A percentile compares a stretch with the other conserved stretches of the same genome.
Evolutionary conservation across 768 basidiomycete species (phyloP).

Genomic region (Lactarius sanguifluus): DNA sequence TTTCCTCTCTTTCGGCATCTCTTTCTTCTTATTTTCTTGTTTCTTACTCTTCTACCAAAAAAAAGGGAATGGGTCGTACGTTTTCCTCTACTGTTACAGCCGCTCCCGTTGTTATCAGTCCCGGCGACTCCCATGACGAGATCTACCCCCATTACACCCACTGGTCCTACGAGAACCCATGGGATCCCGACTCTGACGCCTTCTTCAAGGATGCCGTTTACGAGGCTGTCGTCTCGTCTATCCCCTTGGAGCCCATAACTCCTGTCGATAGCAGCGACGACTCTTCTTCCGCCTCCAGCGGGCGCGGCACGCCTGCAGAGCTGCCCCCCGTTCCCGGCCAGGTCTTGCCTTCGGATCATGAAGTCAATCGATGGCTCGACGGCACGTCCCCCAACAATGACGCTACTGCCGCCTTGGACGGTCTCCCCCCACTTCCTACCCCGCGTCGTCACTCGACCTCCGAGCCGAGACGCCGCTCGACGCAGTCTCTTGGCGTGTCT

Average conservation of each 20-base stretch:
- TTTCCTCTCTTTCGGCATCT: slow-evolving; percentile 12
- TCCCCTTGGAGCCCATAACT: slow-evolving; percentile 25
- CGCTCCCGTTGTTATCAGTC: slow-evolving; percentile 22
- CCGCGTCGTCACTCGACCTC: slow-evolving; percentile 25
- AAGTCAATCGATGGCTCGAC: slow-evolving; percentile 21
- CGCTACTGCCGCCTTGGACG: background rate
- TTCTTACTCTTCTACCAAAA: slow-evolving; percentile 10
- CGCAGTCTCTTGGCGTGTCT: slow-evolving; percentile 7
- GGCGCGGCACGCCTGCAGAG: slow-evolving; percentile 25
- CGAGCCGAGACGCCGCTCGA: slow-evolving; percentile 13
- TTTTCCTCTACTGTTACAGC: slow-evolving; percentile 18
- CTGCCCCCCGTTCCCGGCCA: slow-evolving; percentile 19
- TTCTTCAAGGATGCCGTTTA: slow-evolving; percentile 31
- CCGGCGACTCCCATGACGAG: slow-evolving; percentile 21
- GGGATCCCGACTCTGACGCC: slow-evolving; percentile 31
- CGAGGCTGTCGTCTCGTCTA: slow-evolving; percentile 23
- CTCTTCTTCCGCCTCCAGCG: slow-evolving; percentile 28
- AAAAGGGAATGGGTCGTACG: slow-evolving; percentile 29
- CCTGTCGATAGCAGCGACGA: slow-evolving; percentile 23
- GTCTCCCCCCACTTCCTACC: slow-evolving; percentile 6
- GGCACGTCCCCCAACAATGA: background rate
- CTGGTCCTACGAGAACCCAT: slow-evolving; percentile 31
- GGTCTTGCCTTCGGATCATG: slow-evolving; percentile 7
- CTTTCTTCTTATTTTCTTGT: slow-evolving; percentile 6
- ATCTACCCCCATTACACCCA: slow-evolving; percentile 18